phyloP scores from a whole-genome alignment of 2,329 filamentous ascomycete species.

The Monosporascus sp. region DNA sequence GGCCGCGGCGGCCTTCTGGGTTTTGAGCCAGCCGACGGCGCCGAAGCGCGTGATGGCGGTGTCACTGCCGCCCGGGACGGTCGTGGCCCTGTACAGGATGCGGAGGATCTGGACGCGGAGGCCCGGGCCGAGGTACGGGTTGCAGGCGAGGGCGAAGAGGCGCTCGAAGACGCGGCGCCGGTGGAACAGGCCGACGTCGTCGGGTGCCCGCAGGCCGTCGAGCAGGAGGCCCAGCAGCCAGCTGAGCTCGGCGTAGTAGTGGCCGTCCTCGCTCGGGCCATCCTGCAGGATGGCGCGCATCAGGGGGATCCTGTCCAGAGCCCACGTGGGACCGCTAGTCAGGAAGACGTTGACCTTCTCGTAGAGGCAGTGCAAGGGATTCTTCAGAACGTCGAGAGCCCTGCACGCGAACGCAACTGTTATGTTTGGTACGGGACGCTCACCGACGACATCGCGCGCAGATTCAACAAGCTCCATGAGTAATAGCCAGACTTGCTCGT shows the following conservation, averaged over 20 bases:
- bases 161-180: slow-evolving; percentile 46
- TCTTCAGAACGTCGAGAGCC: slow-evolving; percentile 63
- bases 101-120: slow-evolving; percentile 23
- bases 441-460: slow-evolving; percentile 47
- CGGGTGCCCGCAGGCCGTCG: slow-evolving; percentile 22
- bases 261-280: slow-evolving; percentile 34
- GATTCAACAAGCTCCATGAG: slow-evolving; percentile 79
- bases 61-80: slow-evolving; percentile 26
- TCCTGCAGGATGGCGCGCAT: slow-evolving; percentile 55
- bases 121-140: slow-evolving; percentile 22
- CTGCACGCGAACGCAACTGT: slow-evolving; percentile 71
- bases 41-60: slow-evolving; percentile 29
- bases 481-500: slow-evolving; percentile 72
- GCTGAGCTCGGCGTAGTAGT: slow-evolving; percentile 26
- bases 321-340: slow-evolving; percentile 72
- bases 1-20: slow-evolving; percentile 17
- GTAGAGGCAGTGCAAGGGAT: slow-evolving; percentile 79
- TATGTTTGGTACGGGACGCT: slow-evolving; percentile 62
- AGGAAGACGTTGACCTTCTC: slow-evolving; percentile 82
- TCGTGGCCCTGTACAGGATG: slow-evolving; percentile 22
- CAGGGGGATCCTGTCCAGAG: slow-evolving; percentile 67
- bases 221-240: slow-evolving; percentile 28
- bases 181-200: slow-evolving; percentile 26
- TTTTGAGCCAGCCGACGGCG: slow-evolving; percentile 22
- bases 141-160: slow-evolving; percentile 32